These are phyloP conservation scores for Colletotrichum sp. DNA, from an alignment of 2,329 filamentous ascomycete species.

Conservation along the genomic window DNA sequence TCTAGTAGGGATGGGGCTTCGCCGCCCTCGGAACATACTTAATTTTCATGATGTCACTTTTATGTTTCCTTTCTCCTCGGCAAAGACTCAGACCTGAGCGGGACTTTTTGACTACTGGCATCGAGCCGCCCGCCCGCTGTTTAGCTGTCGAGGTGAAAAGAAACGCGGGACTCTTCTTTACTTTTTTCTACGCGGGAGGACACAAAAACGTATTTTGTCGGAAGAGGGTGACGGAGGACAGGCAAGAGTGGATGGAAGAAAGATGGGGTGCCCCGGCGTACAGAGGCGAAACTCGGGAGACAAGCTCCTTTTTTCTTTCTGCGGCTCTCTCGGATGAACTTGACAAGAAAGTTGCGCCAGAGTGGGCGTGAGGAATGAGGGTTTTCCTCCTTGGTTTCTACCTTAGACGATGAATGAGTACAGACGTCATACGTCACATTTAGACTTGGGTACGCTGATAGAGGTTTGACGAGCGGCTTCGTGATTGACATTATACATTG, in stretches of 20 bases:
- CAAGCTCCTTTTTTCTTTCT: conserved; percentile 10
- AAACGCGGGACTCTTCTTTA: neutral
- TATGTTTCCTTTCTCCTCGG: conserved; percentile 1
- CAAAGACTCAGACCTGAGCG: neutral
- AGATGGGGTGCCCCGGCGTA: neutral
- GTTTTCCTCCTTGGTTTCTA: conserved; percentile 11
- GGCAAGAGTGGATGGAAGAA: neutral
- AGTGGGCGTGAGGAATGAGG: neutral
- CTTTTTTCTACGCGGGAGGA: neutral
- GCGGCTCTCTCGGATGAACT: neutral
- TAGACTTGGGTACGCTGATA: conserved; percentile 12
- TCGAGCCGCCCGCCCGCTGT: neutral
- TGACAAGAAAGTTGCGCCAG: neutral
- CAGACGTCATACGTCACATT: conserved; percentile 6
- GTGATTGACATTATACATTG: neutral
- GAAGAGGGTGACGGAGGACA: conserved; percentile 21
- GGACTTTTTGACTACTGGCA: neutral
- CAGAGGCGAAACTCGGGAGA: conserved; percentile 7
- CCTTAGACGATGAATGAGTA: conserved; percentile 24
- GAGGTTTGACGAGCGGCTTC: neutral
- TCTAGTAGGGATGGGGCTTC: conserved; percentile 7
- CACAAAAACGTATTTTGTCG: neutral
- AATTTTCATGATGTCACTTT: conserved; percentile 21
- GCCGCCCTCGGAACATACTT: conserved; percentile 20
- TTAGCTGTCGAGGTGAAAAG: neutral